phyloP scores from a whole-genome alignment of 2,329 filamentous ascomycete genomes.

The Aspergillus sp. region DNA sequence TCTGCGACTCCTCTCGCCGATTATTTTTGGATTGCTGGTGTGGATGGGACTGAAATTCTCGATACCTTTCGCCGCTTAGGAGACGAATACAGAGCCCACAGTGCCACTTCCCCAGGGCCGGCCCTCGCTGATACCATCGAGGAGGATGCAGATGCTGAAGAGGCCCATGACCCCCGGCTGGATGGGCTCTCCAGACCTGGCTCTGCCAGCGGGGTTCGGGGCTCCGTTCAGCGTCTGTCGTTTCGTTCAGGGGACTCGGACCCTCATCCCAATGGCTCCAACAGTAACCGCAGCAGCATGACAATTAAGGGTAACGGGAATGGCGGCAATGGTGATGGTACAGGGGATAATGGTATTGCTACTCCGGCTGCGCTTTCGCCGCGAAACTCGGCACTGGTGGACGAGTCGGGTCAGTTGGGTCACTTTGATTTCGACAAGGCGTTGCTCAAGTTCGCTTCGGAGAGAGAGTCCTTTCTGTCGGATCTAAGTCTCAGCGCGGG shows the following conservation, averaged over 20 bases:
- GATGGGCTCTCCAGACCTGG: constrained; percentile 35
- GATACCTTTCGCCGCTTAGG: constrained; percentile 38
- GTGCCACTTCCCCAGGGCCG: constrained; percentile 28
- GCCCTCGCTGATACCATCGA: constrained; percentile 53
- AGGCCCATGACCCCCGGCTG: constrained; percentile 31
- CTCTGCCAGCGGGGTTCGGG: constrained; percentile 26
- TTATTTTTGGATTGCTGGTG: constrained; percentile 58
- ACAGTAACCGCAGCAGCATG: constrained; percentile 58
- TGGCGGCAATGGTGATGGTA: neutral
- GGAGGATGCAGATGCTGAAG: constrained; percentile 53
- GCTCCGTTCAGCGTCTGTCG: constrained; percentile 39
- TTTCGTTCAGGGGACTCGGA: constrained; percentile 46
- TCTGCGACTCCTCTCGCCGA: constrained; percentile 54
- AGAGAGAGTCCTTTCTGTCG: constrained; percentile 86
- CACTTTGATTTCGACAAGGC: constrained; percentile 77
- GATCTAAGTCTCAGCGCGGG: constrained; percentile 86
- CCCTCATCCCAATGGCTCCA: constrained; percentile 38
- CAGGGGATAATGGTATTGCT: neutral
- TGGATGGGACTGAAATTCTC: constrained; percentile 41
- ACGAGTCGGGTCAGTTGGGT: constrained; percentile 50
- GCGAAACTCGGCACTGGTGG: constrained; percentile 39
- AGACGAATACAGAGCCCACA: constrained; percentile 36
- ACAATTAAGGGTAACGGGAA: constrained; percentile 49
- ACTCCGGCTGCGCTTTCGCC: constrained; percentile 17
- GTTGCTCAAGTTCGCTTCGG: constrained; percentile 87